Evolutionary conservation across 2,329 filamentous ascomycete genomes (phyloP), one percentile per base, ranked within the genome.

Genomic region (Apiospora malaysiana): DNA sequence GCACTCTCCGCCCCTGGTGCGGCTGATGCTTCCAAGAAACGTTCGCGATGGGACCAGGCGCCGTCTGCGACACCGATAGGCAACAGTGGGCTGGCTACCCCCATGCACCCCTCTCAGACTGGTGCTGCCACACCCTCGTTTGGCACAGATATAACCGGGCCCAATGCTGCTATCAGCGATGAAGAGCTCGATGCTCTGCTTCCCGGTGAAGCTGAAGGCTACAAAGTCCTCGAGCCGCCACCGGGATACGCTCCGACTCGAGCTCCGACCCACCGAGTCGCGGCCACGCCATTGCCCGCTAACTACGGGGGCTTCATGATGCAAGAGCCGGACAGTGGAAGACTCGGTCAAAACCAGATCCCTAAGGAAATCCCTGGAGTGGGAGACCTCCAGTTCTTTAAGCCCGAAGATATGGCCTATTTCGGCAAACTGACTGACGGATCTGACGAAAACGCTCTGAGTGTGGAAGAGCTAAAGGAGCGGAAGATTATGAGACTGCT

Each of bases 371-470:
- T 99, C 47, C 95, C 96, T 4, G 96, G 96, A 49, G 94, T 99
- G 68, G 95, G 95, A 49, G 96, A 99, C 80, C 84, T 99, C 68
- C 95, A 98, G 76, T 99, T 98, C 81, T 97, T 99, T 88, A 99
- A 99, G 84, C 90, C 94, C 1, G 96, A 99, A 81, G 96, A 99
- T 82, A 98, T 98, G 94, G 92, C 94, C 49, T 99, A 99, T 83
- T 99, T 99, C 78, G 95, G 95, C 71, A 98, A 99, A 85, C 89
- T 99, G 51, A 95, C 97, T 27, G 96, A 99, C 79, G 94, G 94
- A 47, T 93, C 92, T 37, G 94, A 98, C 76, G 96, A 99, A 83
- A 97, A 95, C 76, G 88, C 91, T 27, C 89, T 99, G 83, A 95
- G 92, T 25, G 94, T 99, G 12, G 96, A 99, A 67, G 95, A 99